phyloP scores from a whole-genome alignment of 345 rosid genomes.

The Draba incana region DNA sequence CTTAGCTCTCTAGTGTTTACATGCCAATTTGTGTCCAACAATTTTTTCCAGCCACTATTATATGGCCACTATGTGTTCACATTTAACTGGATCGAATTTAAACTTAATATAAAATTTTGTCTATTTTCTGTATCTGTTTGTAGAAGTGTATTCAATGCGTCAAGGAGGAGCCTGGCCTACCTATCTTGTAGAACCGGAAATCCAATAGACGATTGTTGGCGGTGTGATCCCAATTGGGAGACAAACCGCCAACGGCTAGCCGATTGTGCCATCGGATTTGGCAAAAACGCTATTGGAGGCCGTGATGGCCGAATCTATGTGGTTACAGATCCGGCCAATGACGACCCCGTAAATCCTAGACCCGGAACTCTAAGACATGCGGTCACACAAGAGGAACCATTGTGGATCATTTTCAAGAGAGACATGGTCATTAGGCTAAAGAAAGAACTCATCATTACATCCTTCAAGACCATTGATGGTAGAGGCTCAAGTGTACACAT shows the following conservation, averaged over 20 bases:
- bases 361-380: constrained; percentile 77
- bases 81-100: constrained; percentile 30
- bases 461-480: constrained; percentile 78
- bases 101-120: background rate
- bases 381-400: constrained; percentile 70
- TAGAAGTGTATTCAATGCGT: constrained; percentile 65
- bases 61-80: constrained; percentile 41
- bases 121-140: constrained; percentile 3
- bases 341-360: constrained; percentile 60
- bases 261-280: constrained; percentile 80
- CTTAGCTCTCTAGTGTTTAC: background rate
- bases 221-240: constrained; percentile 80
- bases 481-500: constrained; percentile 83
- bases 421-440: constrained; percentile 74
- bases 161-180: constrained; percentile 71
- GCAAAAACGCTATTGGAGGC: constrained; percentile 73
- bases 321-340: constrained; percentile 60
- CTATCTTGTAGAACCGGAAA: constrained; percentile 66
- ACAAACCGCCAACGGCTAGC: constrained; percentile 63
- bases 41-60: constrained; percentile 7
- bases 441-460: constrained; percentile 66
- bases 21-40: background rate
- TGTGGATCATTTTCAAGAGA: constrained; percentile 76
- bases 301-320: constrained; percentile 63
- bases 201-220: constrained; percentile 84